Percentiles rank a stretch among this genome's conserved stretches.
Evolutionary conservation across 768 basidiomycete species (phyloP).

Genomic region (Boletus sp.): DNA sequence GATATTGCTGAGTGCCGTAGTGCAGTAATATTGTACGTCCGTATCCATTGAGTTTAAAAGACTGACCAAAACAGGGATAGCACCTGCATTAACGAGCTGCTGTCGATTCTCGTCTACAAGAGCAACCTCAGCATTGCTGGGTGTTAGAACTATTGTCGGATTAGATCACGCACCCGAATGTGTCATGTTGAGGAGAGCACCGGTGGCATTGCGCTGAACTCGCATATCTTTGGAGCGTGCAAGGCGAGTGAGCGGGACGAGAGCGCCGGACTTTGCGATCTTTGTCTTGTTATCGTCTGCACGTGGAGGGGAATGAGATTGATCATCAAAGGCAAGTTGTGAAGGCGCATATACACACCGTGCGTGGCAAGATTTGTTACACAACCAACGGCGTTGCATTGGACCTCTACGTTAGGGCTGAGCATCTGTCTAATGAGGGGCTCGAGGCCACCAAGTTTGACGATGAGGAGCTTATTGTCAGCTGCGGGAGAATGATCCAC

Average conservation of each 20-base stretch:
- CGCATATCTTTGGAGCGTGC: constrained; percentile 99
- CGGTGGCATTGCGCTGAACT: constrained; percentile 97
- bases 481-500: constrained; percentile 45
- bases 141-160: not conserved
- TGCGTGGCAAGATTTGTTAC: constrained; percentile 98
- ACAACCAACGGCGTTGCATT: constrained; percentile 99
- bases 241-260: constrained; percentile 92
- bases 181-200: constrained; percentile 97
- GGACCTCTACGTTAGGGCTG: constrained; percentile 97
- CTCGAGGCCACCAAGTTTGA: constrained; percentile 95
- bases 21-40: constrained; percentile 99
- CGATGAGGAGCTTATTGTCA: constrained; percentile 98
- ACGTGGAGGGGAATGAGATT: constrained; percentile 5
- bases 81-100: constrained; percentile 96
- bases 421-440: constrained; percentile 99
- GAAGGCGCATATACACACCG: constrained; percentile 49
- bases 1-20: constrained; percentile 96
- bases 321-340: not conserved
- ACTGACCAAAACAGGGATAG: constrained; percentile 94
- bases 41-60: constrained; percentile 94
- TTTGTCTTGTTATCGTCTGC: constrained; percentile 99
- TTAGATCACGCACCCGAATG: constrained; percentile 72
- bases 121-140: constrained; percentile 4
- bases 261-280: constrained; percentile 98
- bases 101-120: constrained; percentile 91